Evolutionary conservation across 352 stramenopile genomes (phyloP), one percentile per base, ranked within the genome.

Genomic region (Globisporangium nagaii): DNA sequence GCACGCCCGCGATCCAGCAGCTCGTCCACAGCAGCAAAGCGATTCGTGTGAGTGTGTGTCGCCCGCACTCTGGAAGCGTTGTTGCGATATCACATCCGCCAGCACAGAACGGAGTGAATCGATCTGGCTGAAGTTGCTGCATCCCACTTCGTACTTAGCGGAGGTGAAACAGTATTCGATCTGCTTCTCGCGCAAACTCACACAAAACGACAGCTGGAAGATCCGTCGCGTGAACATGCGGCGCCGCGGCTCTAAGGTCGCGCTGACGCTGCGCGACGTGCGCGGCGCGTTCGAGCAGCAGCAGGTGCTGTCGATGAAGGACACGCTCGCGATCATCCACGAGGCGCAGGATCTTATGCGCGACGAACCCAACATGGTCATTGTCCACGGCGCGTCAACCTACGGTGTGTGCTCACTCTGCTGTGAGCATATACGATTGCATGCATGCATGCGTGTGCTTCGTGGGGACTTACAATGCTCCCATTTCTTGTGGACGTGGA

Each of bases 231-330:
- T n/a, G n/a, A n/a, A 54, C 25, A 83, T 77, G 66, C 36, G 58
- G 11, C 65, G 67, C 58, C 70, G 63, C 25, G 63, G 64, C 20
- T 71, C 53, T 4, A 62, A 69, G 20, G 64, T 80, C 37, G 27
- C 64, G 63, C 56, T 88, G 51, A 54, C 62, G 36, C 66, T 84
- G 22, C 60, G 17, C 20, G 58, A 65, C 10, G 42, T 86, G 35
- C 72, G 76, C 27, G 47, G 19, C 28, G 55, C 77, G n/a, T 93
- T 91, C 59, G 64, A 85, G 53, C 64, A 82, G 47, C 80, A 91
- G 64, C 58, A 40, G 15, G 43, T 64, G 45, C 68, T 91, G n/a
- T 56, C 75, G 0, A 70, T 88, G 19, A 68, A 72, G 15, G 74
- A 85, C 44, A 67, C 77, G 25, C 68, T 91, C 17, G 53, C 35